Conservation (phyloP, 2,329 filamentous ascomycete species). For the Scedosporium boydii region DNA sequence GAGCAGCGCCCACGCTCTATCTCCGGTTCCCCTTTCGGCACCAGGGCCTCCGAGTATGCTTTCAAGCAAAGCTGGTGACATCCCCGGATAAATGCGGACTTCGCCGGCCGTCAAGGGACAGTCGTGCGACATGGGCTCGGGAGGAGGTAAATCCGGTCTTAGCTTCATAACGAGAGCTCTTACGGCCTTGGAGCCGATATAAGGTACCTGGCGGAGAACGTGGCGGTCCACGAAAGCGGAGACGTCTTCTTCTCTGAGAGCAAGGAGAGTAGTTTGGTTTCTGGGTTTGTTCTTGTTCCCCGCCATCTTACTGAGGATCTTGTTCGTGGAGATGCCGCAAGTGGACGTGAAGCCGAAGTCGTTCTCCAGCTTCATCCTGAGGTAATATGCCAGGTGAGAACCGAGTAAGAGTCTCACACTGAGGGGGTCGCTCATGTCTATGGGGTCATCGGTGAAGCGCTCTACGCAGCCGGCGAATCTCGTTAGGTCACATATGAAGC, state of each 20-base stretch:
- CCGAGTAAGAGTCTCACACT: slow-evolving; percentile 61
- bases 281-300: slow-evolving; percentile 80
- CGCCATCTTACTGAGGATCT: slow-evolving; percentile 75
- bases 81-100: slow-evolving; percentile 51
- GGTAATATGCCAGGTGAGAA: slow-evolving; percentile 68
- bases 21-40: slow-evolving; percentile 60
- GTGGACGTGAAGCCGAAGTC: slow-evolving; percentile 79
- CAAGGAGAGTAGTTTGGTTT: slow-evolving; percentile 74
- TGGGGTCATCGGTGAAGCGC: slow-evolving; percentile 13
- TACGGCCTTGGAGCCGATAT: slow-evolving; percentile 73
- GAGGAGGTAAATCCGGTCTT: background rate
- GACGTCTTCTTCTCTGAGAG: slow-evolving; percentile 48
- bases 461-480: slow-evolving; percentile 52
- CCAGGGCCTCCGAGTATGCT: slow-evolving; percentile 61
- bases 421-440: slow-evolving; percentile 25
- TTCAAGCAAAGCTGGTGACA: slow-evolving; percentile 58
- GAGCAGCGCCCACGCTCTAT: slow-evolving; percentile 65
- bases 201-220: slow-evolving; percentile 72
- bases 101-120: slow-evolving; percentile 49
- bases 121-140: slow-evolving; percentile 1
- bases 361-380: slow-evolving; percentile 64
- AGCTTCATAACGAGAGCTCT: slow-evolving; percentile 27
- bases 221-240: slow-evolving; percentile 64
- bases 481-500: slow-evolving; percentile 71
- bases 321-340: slow-evolving; percentile 80